Base-by-base conservation (phyloP, 148 eudicot genomes). In the Amaranthus hypochondriacus region DNA sequence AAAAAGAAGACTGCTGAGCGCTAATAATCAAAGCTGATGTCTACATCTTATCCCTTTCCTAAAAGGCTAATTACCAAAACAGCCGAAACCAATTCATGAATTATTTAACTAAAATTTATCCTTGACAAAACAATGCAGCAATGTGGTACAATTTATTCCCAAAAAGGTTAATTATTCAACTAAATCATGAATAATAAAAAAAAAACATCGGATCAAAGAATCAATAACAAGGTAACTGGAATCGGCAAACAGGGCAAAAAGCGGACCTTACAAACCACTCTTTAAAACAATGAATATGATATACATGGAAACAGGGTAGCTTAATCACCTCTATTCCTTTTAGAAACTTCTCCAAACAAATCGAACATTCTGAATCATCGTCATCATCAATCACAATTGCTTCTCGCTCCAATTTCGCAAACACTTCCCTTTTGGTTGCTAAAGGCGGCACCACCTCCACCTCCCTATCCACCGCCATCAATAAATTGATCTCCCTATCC, bases 231-330 rank as follows among this genome's bases (percentile, higher is more conserved):
- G 79, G 79, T 58, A 85, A 57, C 80, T 72, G 49, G 73, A 77
- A 77, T 7, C 81, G 77, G 77, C 83, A 78, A 55, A 80, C 77
- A 8, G 81, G 83, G 79, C 81, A 81, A 74, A 81, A 56, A 69
- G 51, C 75, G 2, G 62, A 77, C 57, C 78, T 80, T 0, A 61
- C 62, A 51, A 83, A 71, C 86, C 86, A 83, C 55, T 57, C 15
- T 49, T 55, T 13, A 6, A 83, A 80, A 58, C 86, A 83, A 3
- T 50, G 15, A 0, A 7, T 48, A 62, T 83, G 86, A 47, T 66
- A 83, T 10, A 77, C 14, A 83, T 83, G 86, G 0, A 57, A 66
- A 55, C 86, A 83, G 4, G 86, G 86, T 78, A 83, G 71, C 65
- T 55, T 63, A 13, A 74, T 71, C 67, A 64, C 81, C 58, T 77